phyloP scores from a whole-genome alignment of 371 early-diverging fungal species.

The Mucor mucedo region DNA sequence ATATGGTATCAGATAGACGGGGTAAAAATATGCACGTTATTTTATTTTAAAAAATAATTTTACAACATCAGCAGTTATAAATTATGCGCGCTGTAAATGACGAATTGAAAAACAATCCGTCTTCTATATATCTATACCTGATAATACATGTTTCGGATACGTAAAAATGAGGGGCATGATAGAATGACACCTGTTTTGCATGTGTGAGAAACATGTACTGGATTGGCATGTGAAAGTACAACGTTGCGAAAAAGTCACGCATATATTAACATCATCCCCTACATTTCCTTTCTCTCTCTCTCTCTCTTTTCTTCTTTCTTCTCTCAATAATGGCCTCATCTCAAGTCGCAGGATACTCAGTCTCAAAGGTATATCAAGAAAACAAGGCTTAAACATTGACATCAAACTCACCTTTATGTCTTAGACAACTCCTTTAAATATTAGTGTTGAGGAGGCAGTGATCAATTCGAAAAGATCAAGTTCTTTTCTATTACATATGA shows the following conservation, averaged over 20 bases:
- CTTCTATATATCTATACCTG: too few relatives aligned
- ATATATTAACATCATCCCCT: background rate
- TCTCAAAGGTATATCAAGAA: too few relatives aligned
- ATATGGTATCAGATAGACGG: background rate
- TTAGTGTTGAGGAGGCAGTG: conserved; percentile 42
- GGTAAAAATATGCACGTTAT: conserved; percentile 3
- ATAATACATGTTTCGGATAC: too few relatives aligned
- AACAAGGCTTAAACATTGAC: too few relatives aligned
- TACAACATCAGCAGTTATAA: too few relatives aligned
- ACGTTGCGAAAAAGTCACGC: too few relatives aligned
- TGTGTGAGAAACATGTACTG: too few relatives aligned
- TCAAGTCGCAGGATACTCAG: conserved; percentile 35
- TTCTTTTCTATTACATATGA: conserved; percentile 37
- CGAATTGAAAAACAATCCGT: too few relatives aligned
- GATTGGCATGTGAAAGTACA: too few relatives aligned
- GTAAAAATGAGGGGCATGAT: too few relatives aligned
- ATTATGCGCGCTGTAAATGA: too few relatives aligned
- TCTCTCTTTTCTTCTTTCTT: background rate
- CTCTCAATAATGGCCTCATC: conserved; percentile 11
- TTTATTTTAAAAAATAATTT: background rate
- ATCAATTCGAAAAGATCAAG: conserved; percentile 32
- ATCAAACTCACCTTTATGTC: background rate
- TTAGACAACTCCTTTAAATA: conserved; percentile 35
- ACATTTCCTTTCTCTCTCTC: background rate
- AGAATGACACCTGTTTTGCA: too few relatives aligned